phyloP scores from a whole-genome alignment of 352 stramenopile genomes.

The Blastocystis sp. region DNA sequence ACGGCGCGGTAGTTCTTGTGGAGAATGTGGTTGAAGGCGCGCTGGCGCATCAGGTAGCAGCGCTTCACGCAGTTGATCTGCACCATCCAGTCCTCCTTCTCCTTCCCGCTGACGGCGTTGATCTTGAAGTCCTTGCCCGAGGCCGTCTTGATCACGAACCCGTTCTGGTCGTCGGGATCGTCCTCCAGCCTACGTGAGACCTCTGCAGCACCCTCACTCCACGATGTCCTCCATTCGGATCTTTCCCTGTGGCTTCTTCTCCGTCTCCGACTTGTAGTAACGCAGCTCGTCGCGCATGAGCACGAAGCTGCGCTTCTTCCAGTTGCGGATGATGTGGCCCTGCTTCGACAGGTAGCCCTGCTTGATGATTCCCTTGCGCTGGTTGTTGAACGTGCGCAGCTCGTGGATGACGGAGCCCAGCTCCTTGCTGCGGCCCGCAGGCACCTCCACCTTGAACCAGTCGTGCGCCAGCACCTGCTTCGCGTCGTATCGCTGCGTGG shows the following conservation, averaged over 20 bases:
- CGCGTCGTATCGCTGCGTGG: constrained; percentile 57
- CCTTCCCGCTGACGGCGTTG: constrained; percentile 14
- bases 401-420: constrained; percentile 43
- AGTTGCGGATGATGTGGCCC: constrained; percentile 56
- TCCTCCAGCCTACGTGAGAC: constrained; percentile 22
- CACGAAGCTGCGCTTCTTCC: constrained; percentile 57
- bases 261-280: constrained; percentile 57
- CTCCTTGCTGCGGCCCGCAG: neutral
- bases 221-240: constrained; percentile 53
- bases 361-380: constrained; percentile 51
- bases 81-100: constrained; percentile 56
- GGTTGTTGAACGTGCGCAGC: constrained; percentile 53
- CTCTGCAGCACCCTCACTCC: neutral
- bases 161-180: constrained; percentile 35
- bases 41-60: constrained; percentile 45
- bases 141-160: constrained; percentile 44
- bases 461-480: constrained; percentile 70
- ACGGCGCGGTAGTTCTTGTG: constrained; percentile 17
- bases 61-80: constrained; percentile 40
- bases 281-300: constrained; percentile 42
- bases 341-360: constrained; percentile 55
- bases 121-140: constrained; percentile 53
- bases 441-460: constrained; percentile 67
- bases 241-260: constrained; percentile 55
- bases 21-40: constrained; percentile 14